These are phyloP conservation scores for Pseudogymnoascus sp. DNA, from an alignment of 2,329 filamentous ascomycete species.

Conservation along the genomic window DNA sequence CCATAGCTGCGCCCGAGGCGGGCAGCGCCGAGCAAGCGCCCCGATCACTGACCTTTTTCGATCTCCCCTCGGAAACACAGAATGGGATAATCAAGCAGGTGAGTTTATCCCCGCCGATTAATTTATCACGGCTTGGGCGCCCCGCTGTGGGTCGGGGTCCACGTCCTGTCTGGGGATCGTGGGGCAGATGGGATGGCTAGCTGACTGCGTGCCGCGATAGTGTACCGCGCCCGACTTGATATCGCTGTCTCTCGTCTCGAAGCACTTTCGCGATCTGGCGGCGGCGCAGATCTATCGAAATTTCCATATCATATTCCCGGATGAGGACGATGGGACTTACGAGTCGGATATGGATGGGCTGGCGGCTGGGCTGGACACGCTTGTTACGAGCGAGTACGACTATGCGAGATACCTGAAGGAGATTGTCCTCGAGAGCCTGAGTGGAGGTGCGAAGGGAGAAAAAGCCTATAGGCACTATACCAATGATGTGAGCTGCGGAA, in stretches of 20 bases:
- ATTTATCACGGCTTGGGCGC: background rate
- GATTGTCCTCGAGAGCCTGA: slow-evolving; percentile 51
- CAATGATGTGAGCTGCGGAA: slow-evolving; percentile 51
- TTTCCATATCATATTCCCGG: slow-evolving; percentile 56
- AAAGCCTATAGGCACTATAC: slow-evolving; percentile 48
- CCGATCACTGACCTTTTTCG: slow-evolving; percentile 18
- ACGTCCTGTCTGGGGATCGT: background rate
- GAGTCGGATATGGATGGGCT: slow-evolving; percentile 52
- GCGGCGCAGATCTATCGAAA: slow-evolving; percentile 53
- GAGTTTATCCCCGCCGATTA: slow-evolving; percentile 18
- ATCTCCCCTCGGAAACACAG: slow-evolving; percentile 30
- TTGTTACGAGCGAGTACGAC: slow-evolving; percentile 58
- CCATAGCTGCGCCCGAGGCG: background rate
- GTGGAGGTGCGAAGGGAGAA: slow-evolving; percentile 47
- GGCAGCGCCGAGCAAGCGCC: background rate
- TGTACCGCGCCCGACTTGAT: slow-evolving; percentile 49
- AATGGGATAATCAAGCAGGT: slow-evolving; percentile 30
- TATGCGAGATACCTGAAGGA: slow-evolving; percentile 53
- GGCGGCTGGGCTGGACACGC: slow-evolving; percentile 53
- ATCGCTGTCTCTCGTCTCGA: slow-evolving; percentile 52
- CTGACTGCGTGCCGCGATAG: slow-evolving; percentile 30
- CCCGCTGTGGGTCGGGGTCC: slow-evolving; percentile 9
- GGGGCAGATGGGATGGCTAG: background rate
- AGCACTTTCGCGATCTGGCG: slow-evolving; percentile 51
- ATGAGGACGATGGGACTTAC: slow-evolving; percentile 47